These are phyloP conservation scores for Echites panduratus DNA, from an alignment of 257 asterid species.

Conservation along the genomic window DNA sequence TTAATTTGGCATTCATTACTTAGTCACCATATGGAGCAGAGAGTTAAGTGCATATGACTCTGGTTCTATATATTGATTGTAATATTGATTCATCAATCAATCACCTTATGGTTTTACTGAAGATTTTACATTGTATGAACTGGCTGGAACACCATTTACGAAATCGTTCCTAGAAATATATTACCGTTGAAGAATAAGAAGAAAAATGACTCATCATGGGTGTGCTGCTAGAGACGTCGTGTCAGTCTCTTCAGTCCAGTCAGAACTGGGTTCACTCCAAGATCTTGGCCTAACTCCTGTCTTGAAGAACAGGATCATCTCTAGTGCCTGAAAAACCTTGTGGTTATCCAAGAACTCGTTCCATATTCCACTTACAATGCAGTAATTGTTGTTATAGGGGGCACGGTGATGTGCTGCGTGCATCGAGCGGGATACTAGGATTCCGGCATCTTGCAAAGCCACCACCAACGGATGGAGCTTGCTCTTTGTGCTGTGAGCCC, in stretches of 20 bases:
- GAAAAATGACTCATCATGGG: conserved; percentile 3
- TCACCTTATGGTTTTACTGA: not conserved
- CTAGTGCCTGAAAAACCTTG: conserved; percentile 56
- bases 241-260: conserved; percentile 44
- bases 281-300: conserved; percentile 67
- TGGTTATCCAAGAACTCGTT: conserved; percentile 41
- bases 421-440: conserved; percentile 51
- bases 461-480: conserved; percentile 58
- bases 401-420: conserved; percentile 80
- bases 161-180: not conserved
- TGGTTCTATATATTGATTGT: no score
- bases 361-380: conserved; percentile 86
- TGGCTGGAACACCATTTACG: not conserved
- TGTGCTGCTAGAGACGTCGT: not conserved
- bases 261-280: conserved; percentile 56
- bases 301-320: conserved; percentile 55
- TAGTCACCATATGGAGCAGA: not conserved
- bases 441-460: conserved; percentile 68
- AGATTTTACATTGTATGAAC: not conserved
- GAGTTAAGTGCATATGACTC: not conserved
- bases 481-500: conserved; percentile 76
- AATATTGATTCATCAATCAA: no score
- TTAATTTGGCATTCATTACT: not conserved
- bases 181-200: not conserved
- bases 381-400: conserved; percentile 73